phyloP scores from a whole-genome alignment of 1,139 yeast genomes.

The Hyphopichia wangnamkhiaoensis region DNA sequence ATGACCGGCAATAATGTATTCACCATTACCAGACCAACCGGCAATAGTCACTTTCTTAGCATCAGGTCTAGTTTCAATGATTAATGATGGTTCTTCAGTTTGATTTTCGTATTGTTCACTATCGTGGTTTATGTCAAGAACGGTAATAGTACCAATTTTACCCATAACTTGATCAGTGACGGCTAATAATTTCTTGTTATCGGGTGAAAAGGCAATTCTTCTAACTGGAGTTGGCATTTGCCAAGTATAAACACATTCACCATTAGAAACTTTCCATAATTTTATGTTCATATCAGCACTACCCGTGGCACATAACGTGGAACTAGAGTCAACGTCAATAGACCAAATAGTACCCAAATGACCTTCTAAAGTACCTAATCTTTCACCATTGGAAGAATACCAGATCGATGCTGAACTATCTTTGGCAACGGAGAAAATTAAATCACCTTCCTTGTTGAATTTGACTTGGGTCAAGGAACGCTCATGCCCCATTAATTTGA shows the following conservation, averaged over 20 bases:
- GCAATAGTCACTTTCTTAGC: constrained; percentile 79
- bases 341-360: constrained; percentile 97
- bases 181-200: constrained; percentile 66
- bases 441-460: constrained; percentile 93
- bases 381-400: constrained; percentile 95
- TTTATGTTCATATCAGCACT: constrained; percentile 87
- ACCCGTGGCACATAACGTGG: constrained; percentile 79
- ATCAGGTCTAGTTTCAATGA: constrained; percentile 63
- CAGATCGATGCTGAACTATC: constrained; percentile 88
- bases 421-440: constrained; percentile 89
- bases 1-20: constrained; percentile 82
- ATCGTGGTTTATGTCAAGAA: constrained; percentile 58
- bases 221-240: constrained; percentile 82
- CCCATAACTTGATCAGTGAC: constrained; percentile 96
- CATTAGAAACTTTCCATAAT: constrained; percentile 82
- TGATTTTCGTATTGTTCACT: constrained; percentile 38
- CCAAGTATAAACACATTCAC: constrained; percentile 76
- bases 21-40: constrained; percentile 80
- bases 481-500: constrained; percentile 74
- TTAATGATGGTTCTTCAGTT: constrained; percentile 53
- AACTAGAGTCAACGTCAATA: constrained; percentile 75
- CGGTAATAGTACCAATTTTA: constrained; percentile 71
- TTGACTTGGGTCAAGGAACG: constrained; percentile 90
- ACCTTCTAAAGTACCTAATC: constrained; percentile 84
- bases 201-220: constrained; percentile 84